Conservation (phyloP, 2,329 filamentous ascomycete species). For the Chrysosporium keratinophilum region DNA sequence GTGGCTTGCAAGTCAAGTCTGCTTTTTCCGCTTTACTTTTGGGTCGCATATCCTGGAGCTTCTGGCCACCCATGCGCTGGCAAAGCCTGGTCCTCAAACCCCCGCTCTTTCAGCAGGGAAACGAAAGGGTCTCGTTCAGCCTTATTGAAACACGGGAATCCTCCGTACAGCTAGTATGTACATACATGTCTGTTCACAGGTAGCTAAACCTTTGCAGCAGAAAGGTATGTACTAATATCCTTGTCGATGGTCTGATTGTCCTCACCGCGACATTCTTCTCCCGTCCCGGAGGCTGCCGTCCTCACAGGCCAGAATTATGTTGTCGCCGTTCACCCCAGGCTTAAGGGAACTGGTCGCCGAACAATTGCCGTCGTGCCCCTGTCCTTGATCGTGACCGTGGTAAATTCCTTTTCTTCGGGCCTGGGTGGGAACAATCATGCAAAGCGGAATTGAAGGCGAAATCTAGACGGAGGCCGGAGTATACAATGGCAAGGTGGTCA, state of each 20-base stretch:
- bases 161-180: background rate
- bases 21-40: no score
- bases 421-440: background rate
- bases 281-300: no score
- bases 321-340: no score
- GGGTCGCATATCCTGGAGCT: background rate
- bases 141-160: background rate
- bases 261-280: no score
- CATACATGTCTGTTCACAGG: background rate
- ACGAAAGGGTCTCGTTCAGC: background rate
- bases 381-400: background rate
- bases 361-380: background rate
- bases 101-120: background rate
- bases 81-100: background rate
- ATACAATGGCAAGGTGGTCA: background rate
- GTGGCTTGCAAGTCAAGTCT: no score
- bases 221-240: no score
- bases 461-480: background rate
- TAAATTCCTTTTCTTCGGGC: background rate
- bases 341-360: background rate
- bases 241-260: no score
- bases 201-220: background rate
- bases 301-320: no score
- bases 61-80: background rate
- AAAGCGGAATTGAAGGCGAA: background rate